Percentiles rank a stretch among this genome's conserved stretches.
Conservation (phyloP, 371 early-diverging fungal genomes). For the Saksenaea oblongispora region DNA sequence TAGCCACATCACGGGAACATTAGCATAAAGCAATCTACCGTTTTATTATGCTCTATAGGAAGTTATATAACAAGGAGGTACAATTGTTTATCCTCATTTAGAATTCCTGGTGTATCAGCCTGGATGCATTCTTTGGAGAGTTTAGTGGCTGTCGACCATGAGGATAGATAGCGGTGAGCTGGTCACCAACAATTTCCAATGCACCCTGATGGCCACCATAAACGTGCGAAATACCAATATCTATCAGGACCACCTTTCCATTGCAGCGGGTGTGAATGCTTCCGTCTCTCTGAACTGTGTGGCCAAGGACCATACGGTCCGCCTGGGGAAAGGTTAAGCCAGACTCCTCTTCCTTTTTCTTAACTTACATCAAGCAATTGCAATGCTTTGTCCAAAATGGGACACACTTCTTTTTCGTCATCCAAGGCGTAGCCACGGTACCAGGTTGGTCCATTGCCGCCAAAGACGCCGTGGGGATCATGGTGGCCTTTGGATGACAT, state of each 20-base stretch:
- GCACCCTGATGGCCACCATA: conserved; percentile 68
- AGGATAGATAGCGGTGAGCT: conserved; percentile 30
- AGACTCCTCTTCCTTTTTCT: background rate
- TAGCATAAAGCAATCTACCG: too few relatives aligned
- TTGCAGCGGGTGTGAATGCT: conserved; percentile 65
- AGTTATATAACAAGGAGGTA: too few relatives aligned
- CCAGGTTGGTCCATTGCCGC: conserved; percentile 57
- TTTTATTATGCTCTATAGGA: too few relatives aligned
- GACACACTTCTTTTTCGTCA: conserved; percentile 50
- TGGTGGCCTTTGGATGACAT: conserved; percentile 26
- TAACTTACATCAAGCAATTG: conserved; percentile 41
- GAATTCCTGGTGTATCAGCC: background rate
- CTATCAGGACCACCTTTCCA: conserved; percentile 67
- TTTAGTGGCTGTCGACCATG: conserved; percentile 11
- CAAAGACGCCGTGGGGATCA: conserved; percentile 42
- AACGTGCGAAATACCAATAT: conserved; percentile 71
- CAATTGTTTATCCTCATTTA: background rate
- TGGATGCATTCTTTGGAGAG: background rate
- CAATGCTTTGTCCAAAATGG: conserved; percentile 52
- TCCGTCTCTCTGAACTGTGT: conserved; percentile 71
- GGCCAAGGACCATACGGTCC: conserved; percentile 78
- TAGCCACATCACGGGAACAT: too few relatives aligned
- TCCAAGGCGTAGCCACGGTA: conserved; percentile 71
- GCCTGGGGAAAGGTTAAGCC: conserved; percentile 38
- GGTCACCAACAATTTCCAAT: conserved; percentile 54